Evolutionary conservation across 345 rosid genomes (phyloP), one percentile per base, ranked within the genome.

Genomic region (Corymbia maculata): DNA sequence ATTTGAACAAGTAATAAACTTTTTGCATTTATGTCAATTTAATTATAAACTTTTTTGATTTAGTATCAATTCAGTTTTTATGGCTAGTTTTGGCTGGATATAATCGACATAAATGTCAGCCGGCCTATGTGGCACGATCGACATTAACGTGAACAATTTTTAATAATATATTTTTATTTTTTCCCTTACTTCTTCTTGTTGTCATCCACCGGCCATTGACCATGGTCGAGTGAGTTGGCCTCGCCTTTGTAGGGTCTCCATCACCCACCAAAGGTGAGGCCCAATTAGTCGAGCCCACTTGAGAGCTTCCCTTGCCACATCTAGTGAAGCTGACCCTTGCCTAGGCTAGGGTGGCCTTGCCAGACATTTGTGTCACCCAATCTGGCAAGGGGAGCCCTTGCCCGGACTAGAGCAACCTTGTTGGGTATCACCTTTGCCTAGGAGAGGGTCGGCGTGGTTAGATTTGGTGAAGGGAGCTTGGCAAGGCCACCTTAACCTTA

Each of bases 281-380:
- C 21, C 21, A 26, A 5, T 55, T 5, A 9, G 2, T 26, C 61
- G 24, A 55, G 28, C 61, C 61, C 13, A 21, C 2, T 50, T 50
- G 51, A 52, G 17, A 17, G 53, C 53, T 52, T 17, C 53, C 53
- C 61, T 55, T 21, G 28, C 61, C 61, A 21, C 22, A 55, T 55
- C 0, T 55, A 22, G 61, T 28, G 8, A 55, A 12, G 61, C 9
- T 0, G 1, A 28, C 5, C 28, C 61, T 55, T 2, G 0, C 28
- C 13, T 0, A 22, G 0, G 61, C 61, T 0, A 9, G 0, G 61
- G 61, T 55, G 28, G 28, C 61, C 28, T 55, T 55, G 28, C 6
- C 0, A 36, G 4, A 4, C 42, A 4, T 36, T 36, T 2, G 42
- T 36, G 42, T 36, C 42, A 36, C 42, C 42, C 42, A 36, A 36